These are phyloP conservation scores for Chalaropsis thielavioides DNA, from an alignment of 2,329 filamentous ascomycete genomes.

Conservation along the genomic window DNA sequence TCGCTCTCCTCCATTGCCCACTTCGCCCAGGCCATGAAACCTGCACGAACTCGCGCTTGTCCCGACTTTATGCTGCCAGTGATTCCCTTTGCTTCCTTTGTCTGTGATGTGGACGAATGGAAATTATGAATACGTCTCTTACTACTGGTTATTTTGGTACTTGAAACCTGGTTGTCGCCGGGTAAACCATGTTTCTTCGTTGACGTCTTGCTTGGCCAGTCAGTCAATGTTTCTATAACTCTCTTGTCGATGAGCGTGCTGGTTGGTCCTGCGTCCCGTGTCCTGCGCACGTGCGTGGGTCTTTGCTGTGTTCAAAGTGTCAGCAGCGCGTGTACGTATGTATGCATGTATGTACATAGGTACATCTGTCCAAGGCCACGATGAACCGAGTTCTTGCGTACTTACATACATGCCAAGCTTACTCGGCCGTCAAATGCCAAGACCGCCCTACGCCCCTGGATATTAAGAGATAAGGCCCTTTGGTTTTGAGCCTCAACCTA, in stretches of 20 bases:
- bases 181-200: neutral
- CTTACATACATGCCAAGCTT: neutral
- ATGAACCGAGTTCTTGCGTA: neutral
- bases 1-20: neutral
- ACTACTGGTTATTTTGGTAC: neutral
- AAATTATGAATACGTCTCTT: neutral
- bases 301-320: neutral
- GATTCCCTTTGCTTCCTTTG: neutral
- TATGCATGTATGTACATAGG: neutral
- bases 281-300: neutral
- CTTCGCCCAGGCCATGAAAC: neutral
- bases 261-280: neutral
- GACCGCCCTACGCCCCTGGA: conserved; percentile 6
- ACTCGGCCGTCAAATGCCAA: conserved; percentile 3
- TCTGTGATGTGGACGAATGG: neutral
- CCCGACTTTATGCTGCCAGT: neutral
- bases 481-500: conserved; percentile 9
- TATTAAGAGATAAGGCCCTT: conserved; percentile 1
- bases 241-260: neutral
- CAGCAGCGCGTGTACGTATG: neutral
- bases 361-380: neutral
- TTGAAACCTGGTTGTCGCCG: neutral
- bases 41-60: neutral
- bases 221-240: neutral
- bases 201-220: neutral